These are phyloP conservation scores for Taxillus chinensis DNA, from an alignment of 164 flowering plant genomes.

Conservation along the genomic window DNA sequence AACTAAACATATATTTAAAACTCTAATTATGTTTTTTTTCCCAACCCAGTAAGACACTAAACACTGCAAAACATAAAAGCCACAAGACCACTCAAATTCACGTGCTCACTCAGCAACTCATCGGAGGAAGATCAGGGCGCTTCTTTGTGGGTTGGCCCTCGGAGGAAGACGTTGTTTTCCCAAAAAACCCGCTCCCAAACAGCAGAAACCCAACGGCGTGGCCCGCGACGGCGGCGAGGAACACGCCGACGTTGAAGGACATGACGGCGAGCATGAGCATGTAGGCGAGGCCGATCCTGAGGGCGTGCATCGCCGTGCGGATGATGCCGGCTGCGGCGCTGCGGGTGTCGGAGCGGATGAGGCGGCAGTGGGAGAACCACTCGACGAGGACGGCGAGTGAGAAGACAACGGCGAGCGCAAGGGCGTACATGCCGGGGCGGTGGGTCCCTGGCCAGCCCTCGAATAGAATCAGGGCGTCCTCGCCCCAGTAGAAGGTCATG, in stretches of 20 bases:
- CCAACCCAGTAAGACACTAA: too few relatives aligned
- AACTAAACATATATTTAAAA: too few relatives aligned
- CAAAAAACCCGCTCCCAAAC: conserved; percentile 29
- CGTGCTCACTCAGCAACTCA: conserved; percentile 8
- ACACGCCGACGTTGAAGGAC: conserved; percentile 36
- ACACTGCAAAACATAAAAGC: too few relatives aligned
- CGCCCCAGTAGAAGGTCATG: conserved; percentile 54
- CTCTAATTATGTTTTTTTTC: too few relatives aligned
- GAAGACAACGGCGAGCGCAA: conserved; percentile 21
- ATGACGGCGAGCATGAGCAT: conserved; percentile 36
- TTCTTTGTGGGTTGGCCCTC: background rate
- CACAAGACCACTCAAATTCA: too few relatives aligned
- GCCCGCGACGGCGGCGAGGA: conserved; percentile 32
- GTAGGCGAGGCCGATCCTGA: conserved; percentile 24
- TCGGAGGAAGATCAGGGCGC: conserved; percentile 15
- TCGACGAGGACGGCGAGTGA: conserved; percentile 19
- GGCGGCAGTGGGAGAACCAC: conserved; percentile 21
- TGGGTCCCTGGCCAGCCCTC: conserved; percentile 30
- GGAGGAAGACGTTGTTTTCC: background rate
- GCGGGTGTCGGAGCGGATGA: conserved; percentile 1
- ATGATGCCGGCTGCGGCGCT: conserved; percentile 9
- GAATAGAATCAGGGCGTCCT: conserved; percentile 29
- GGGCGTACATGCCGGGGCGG: conserved; percentile 21
- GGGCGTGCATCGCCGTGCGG: conserved; percentile 16
- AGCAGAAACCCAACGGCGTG: conserved; percentile 26